phyloP scores from a whole-genome alignment of 1,284 basidiomycete genomes.

The Cryptococcus sp. region DNA sequence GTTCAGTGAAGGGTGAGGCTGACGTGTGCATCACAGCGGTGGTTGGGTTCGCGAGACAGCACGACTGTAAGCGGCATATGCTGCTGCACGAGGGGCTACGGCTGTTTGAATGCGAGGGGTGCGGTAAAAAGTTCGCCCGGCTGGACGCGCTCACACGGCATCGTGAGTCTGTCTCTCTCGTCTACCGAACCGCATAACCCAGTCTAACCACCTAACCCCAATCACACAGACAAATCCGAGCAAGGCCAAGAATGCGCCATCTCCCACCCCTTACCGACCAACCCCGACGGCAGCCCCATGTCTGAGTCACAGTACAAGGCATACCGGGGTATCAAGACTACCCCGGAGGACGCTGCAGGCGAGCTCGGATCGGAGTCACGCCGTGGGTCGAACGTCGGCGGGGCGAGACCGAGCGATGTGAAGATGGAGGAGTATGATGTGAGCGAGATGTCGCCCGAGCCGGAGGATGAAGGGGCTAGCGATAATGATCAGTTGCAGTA shows the following conservation, averaged over 20 bases:
- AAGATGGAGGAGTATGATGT: neutral
- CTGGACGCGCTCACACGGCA: conserved; percentile 80
- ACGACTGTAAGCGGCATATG: conserved; percentile 94
- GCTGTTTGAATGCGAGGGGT: conserved; percentile 83
- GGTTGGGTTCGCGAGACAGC: conserved; percentile 78
- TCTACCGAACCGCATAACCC: too few relatives aligned
- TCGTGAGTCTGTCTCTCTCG: conserved; percentile 56
- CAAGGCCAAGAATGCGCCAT: conserved; percentile 50
- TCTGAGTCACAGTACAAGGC: conserved; percentile 49
- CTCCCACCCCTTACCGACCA: conserved; percentile 46
- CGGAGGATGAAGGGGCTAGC: too few relatives aligned
- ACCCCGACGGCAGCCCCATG: conserved; percentile 48
- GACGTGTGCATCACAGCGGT: conserved; percentile 18
- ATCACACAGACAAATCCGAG: conserved; percentile 46
- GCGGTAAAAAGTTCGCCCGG: conserved; percentile 90
- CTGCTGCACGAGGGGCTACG: conserved; percentile 80
- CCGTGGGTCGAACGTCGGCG: neutral
- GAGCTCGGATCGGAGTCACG: neutral
- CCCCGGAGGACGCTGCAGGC: conserved; percentile 3
- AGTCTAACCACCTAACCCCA: too few relatives aligned
- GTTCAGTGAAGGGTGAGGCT: neutral
- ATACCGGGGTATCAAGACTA: conserved; percentile 28
- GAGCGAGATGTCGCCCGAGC: neutral
- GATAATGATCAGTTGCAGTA: too few relatives aligned
- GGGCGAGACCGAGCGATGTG: neutral